Percentiles rank a stretch among this genome's conserved stretches.
Evolutionary conservation across 768 basidiomycete genomes (phyloP).

Genomic region (Tricholomella constricta): DNA sequence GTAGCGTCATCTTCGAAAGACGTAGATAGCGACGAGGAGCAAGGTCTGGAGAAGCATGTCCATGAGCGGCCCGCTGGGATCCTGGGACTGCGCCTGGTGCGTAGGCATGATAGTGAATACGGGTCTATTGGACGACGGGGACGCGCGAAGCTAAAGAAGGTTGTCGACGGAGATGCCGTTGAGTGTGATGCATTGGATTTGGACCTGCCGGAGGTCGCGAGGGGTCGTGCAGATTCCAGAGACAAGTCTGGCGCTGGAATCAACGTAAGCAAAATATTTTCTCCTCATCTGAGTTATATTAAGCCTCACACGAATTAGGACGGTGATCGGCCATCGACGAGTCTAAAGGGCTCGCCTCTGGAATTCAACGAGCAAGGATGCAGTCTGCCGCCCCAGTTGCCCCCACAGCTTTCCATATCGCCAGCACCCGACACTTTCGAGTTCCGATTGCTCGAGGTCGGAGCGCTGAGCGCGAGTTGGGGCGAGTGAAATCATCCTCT

Average conservation of each 20-base stretch:
- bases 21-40: not conserved
- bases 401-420: constrained; percentile 11
- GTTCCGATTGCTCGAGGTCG: constrained; percentile 13
- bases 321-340: not conserved
- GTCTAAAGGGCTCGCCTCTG: not conserved
- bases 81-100: constrained; percentile 28
- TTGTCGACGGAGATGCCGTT: not conserved
- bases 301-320: not conserved
- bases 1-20: constrained; percentile 5
- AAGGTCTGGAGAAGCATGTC: constrained; percentile 1
- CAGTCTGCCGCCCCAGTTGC: not conserved
- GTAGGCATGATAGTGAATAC: not conserved
- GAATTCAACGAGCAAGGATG: not conserved
- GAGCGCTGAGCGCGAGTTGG: constrained; percentile 16
- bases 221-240: not conserved
- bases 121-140: constrained; percentile 15
- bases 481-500: too few relatives aligned
- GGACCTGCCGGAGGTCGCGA: not conserved
- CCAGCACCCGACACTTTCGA: constrained; percentile 11
- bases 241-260: not conserved
- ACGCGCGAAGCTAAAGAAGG: constrained; percentile 17
- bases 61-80: constrained; percentile 13
- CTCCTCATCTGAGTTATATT: not conserved
- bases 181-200: not conserved
- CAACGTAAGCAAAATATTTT: not conserved